These are phyloP conservation scores for Fusarium sp. DNA, from an alignment of 2,329 filamentous ascomycete genomes.

Conservation along the genomic window DNA sequence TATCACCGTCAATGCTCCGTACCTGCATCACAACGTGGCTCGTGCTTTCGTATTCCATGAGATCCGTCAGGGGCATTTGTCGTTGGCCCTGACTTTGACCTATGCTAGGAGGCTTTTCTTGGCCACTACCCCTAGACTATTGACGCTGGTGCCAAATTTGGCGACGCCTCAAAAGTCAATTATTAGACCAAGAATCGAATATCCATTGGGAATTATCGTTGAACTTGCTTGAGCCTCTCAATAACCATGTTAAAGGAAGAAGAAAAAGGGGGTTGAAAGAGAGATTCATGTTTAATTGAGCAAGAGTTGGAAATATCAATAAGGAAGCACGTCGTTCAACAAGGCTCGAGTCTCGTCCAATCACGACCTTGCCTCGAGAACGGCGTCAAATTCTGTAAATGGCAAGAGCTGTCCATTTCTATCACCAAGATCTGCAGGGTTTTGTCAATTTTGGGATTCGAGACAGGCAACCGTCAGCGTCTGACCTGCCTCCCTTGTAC, in stretches of 20 bases:
- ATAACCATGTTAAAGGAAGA: background rate
- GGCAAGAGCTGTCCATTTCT: conserved; percentile 28
- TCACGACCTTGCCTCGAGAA: background rate
- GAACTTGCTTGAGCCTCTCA: background rate
- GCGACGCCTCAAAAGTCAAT: conserved; percentile 7
- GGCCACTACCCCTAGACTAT: conserved; percentile 32
- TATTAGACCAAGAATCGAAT: conserved; percentile 1
- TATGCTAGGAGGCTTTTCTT: background rate
- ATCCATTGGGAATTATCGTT: background rate
- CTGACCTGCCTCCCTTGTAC: conserved; percentile 29
- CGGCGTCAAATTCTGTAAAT: conserved; percentile 28
- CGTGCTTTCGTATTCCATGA: conserved; percentile 41
- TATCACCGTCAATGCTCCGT: conserved; percentile 19
- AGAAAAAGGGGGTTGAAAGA: background rate
- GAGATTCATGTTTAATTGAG: background rate
- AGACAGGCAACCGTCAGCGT: conserved; percentile 5
- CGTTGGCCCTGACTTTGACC: conserved; percentile 11
- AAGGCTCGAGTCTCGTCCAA: conserved; percentile 3
- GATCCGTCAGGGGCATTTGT: conserved; percentile 34
- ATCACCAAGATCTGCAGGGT: conserved; percentile 34
- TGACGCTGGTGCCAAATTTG: conserved; percentile 18
- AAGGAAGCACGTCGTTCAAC: background rate
- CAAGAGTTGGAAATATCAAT: background rate
- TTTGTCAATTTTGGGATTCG: conserved; percentile 21
- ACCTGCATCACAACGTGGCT: conserved; percentile 41